Evolutionary conservation across 2,329 filamentous ascomycete species (phyloP).

Genomic region (Colletotrichum sp.): DNA sequence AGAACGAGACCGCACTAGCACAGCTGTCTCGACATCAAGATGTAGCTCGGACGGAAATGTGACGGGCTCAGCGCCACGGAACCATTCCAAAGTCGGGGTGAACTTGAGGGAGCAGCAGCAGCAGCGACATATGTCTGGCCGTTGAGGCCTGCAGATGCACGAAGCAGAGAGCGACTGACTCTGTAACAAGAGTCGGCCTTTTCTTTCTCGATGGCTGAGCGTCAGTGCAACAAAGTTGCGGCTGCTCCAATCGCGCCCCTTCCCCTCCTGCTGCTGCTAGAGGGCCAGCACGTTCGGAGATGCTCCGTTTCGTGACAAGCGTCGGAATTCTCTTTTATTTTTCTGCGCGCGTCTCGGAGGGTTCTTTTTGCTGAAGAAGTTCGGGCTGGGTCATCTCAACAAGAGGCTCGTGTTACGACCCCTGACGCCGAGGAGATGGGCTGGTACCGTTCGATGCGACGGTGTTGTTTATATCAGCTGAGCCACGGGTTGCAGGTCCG

Average conservation of each 20-base stretch:
- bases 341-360: neutral
- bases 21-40: neutral
- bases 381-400: constrained; percentile 7
- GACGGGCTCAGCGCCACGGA: neutral
- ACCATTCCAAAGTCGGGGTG: neutral
- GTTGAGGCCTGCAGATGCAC: neutral
- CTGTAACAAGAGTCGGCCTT: neutral
- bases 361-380: constrained; percentile 1
- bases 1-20: neutral
- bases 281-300: neutral
- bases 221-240: constrained; percentile 12
- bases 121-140: neutral
- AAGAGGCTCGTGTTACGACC: constrained; percentile 11
- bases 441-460: neutral
- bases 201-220: neutral
- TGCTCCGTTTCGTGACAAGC: constrained; percentile 10
- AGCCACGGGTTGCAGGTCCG: constrained; percentile 5
- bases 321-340: neutral
- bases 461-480: constrained; percentile 5
- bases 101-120: neutral
- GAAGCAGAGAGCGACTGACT: neutral
- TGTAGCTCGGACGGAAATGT: constrained; percentile 7
- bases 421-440: neutral
- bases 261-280: neutral
- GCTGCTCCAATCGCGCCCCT: neutral